Percentiles rank a stretch among this genome's conserved stretches.
These are phyloP conservation scores for Magnaporthiopsis rhizophila DNA, from an alignment of 2,329 filamentous ascomycete genomes.

Conservation along the genomic window DNA sequence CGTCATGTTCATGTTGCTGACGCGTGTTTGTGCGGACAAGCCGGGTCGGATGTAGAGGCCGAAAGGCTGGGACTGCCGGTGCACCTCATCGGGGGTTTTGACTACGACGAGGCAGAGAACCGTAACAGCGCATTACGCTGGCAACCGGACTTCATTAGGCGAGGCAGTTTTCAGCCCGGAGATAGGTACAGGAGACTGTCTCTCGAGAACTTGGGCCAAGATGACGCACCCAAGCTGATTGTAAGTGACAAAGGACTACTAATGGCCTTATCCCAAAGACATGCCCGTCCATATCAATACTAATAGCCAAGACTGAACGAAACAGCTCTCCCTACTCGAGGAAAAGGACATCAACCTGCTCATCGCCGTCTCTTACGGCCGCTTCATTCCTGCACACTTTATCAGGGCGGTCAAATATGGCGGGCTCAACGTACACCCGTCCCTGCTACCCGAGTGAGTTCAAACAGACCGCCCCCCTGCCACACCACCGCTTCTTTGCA, in stretches of 20 bases:
- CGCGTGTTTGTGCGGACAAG: neutral
- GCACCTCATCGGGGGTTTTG: conserved; percentile 72
- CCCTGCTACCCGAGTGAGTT: conserved; percentile 70
- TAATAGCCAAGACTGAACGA: conserved; percentile 11
- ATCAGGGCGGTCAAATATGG: conserved; percentile 66
- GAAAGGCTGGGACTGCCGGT: conserved; percentile 54
- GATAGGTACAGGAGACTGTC: too few relatives aligned
- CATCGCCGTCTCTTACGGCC: conserved; percentile 87
- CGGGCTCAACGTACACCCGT: conserved; percentile 90
- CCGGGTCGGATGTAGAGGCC: conserved; percentile 37
- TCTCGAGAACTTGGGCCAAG: too few relatives aligned
- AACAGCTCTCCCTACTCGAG: conserved; percentile 2
- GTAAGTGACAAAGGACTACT: neutral
- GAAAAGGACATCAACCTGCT: conserved; percentile 59
- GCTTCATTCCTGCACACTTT: conserved; percentile 75
- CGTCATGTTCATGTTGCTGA: neutral
- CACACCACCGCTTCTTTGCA: too few relatives aligned
- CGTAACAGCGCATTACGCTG: too few relatives aligned
- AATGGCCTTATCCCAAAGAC: neutral
- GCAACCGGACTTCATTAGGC: too few relatives aligned
- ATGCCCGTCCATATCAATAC: conserved; percentile 4
- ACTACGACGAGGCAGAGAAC: neutral
- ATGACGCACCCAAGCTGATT: neutral
- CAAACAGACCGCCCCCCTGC: too few relatives aligned
- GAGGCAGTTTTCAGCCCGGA: too few relatives aligned